Conservation (phyloP, 2,329 filamentous ascomycete species). For the Pseudogymnoascus sp. region DNA sequence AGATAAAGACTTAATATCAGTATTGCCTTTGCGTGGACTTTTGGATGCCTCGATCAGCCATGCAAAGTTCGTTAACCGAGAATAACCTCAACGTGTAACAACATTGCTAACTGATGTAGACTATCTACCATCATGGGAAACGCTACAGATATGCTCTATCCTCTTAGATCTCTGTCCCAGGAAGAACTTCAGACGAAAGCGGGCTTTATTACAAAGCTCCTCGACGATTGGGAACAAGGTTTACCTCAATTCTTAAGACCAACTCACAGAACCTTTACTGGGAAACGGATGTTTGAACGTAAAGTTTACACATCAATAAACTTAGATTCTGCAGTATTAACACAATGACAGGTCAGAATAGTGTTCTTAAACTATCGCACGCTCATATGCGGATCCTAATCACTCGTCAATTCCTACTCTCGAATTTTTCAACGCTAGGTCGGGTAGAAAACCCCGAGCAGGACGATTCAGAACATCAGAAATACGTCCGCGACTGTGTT, state of each 20-base stretch:
- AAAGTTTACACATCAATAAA: slow-evolving; percentile 36
- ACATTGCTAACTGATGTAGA: slow-evolving; percentile 15
- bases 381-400: slow-evolving; percentile 48
- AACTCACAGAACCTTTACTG: slow-evolving; percentile 5
- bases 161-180: slow-evolving; percentile 27
- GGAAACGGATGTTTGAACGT: slow-evolving; percentile 13
- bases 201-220: slow-evolving; percentile 30
- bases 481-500: slow-evolving; percentile 37
- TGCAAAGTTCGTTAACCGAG: slow-evolving; percentile 16
- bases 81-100: neutral
- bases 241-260: slow-evolving; percentile 30
- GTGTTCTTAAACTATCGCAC: slow-evolving; percentile 45
- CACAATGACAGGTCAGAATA: slow-evolving; percentile 40
- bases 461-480: slow-evolving; percentile 18
- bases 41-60: slow-evolving; percentile 25
- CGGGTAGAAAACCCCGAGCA: slow-evolving; percentile 18
- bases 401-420: slow-evolving; percentile 45
- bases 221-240: slow-evolving; percentile 33
- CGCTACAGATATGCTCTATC: slow-evolving; percentile 34
- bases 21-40: slow-evolving; percentile 25
- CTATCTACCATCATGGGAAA: slow-evolving; percentile 33
- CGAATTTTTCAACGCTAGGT: slow-evolving; percentile 31
- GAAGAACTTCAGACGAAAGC: slow-evolving; percentile 32
- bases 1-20: neutral
- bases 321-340: slow-evolving; percentile 36